phyloP scores from a whole-genome alignment of 345 rosid species.

The Melastoma malabathricum region DNA sequence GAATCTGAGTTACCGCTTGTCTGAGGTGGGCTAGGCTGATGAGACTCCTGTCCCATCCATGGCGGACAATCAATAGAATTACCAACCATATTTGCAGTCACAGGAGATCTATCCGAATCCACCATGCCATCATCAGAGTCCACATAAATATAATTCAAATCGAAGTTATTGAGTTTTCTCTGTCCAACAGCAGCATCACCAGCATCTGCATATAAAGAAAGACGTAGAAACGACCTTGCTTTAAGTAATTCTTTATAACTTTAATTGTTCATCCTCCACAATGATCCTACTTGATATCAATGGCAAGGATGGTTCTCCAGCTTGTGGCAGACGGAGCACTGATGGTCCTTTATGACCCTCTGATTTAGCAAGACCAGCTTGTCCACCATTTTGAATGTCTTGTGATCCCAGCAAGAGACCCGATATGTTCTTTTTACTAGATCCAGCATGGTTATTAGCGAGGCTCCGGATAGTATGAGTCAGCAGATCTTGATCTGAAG shows the following conservation, averaged over 20 bases:
- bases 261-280: constrained; percentile 17
- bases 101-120: constrained; percentile 60
- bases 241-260: constrained; percentile 8
- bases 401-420: constrained; percentile 59
- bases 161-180: constrained; percentile 70
- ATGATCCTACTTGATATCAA: constrained; percentile 26
- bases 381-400: constrained; percentile 29
- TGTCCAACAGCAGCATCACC: constrained; percentile 30
- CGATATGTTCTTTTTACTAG: constrained; percentile 42
- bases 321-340: constrained; percentile 26
- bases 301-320: constrained; percentile 21
- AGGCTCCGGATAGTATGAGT: constrained; percentile 79
- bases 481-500: constrained; percentile 62
- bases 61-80: constrained; percentile 73
- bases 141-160: constrained; percentile 72
- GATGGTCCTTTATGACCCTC: constrained; percentile 33
- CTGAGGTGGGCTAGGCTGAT: constrained; percentile 94
- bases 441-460: constrained; percentile 40
- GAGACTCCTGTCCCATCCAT: constrained; percentile 69
- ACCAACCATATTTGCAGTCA: constrained; percentile 39
- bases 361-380: constrained; percentile 26
- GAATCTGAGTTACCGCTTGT: constrained; percentile 92
- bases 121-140: constrained; percentile 80
- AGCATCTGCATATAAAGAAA: constrained; percentile 16
- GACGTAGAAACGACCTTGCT: constrained; percentile 1